Evolutionary conservation across 768 basidiomycete genomes (phyloP), one percentile per base, ranked within the genome.

Genomic region (Dendrothele bispora): DNA sequence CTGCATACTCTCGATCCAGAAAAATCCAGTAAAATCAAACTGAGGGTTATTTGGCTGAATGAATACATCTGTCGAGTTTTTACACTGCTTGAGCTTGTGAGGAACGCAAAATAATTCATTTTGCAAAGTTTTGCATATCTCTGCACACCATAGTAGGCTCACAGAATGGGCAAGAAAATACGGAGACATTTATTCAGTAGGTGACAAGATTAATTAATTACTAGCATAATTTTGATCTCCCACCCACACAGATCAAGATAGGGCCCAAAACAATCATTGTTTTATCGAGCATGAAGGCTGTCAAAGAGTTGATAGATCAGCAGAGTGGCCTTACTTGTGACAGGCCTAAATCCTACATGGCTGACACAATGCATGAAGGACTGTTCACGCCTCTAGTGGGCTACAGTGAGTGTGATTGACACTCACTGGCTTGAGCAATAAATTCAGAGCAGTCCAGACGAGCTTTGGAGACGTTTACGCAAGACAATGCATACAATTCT

Each of bases 101-200:
- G n/a, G n/a, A n/a, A n/a, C n/a, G n/a, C n/a, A n/a, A n/a, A n/a
- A n/a, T n/a, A n/a, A n/a, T n/a, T n/a, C n/a, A n/a, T n/a, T n/a
- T n/a, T n/a, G n/a, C n/a, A n/a, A n/a, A n/a, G n/a, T n/a, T n/a
- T n/a, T n/a, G n/a, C n/a, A n/a, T n/a, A n/a, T n/a, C n/a, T n/a
- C n/a, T n/a, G n/a, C n/a, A n/a, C n/a, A n/a, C n/a, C 2, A 12
- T 8, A 1, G n/a, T 30, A 64, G 60, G 39, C 54, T 64, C 24
- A 59, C 62, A 4, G 58, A 63, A 49, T 63, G 61, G 63, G 58
- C 63, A 2, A 44, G 49, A n/a, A 24, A 41, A 22, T 62, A 62
- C 29, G 62, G 62, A 4, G 62, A 59, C 2, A 49, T 64, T 26
- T 60, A 60, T 48, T 61, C 58, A 21, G 54, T 58, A 17, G 15